phyloP scores from a whole-genome alignment of 2,329 filamentous ascomycete genomes.

The Grosmannia clavigera region DNA sequence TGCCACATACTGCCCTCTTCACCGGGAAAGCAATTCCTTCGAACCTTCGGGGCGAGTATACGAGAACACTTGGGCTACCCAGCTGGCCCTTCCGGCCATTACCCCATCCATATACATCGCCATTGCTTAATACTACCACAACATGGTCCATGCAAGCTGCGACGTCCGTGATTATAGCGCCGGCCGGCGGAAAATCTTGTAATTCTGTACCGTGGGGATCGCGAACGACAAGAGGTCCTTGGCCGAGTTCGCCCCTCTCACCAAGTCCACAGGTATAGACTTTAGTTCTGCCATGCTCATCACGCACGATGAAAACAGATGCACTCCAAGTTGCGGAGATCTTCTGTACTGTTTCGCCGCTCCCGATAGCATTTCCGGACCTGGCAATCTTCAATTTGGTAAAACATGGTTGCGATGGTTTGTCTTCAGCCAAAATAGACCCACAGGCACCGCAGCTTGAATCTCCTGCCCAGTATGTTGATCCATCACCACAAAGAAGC shows the following conservation, averaged over 20 bases:
- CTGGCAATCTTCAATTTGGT: constrained; percentile 26
- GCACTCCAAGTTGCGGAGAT: constrained; percentile 71
- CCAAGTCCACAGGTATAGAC: constrained; percentile 56
- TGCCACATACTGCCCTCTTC: constrained; percentile 59
- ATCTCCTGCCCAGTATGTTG: constrained; percentile 55
- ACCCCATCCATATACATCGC: constrained; percentile 79
- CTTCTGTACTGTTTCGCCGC: constrained; percentile 20
- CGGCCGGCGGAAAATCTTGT: constrained; percentile 49
- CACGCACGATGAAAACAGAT: constrained; percentile 46
- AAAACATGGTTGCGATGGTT: constrained; percentile 14
- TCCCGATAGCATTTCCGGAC: constrained; percentile 19
- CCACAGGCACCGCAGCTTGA: constrained; percentile 43
- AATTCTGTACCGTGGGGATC: constrained; percentile 37
- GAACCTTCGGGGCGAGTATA: constrained; percentile 51
- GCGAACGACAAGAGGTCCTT: constrained; percentile 39
- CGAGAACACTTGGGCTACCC: constrained; percentile 41
- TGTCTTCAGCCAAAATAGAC: constrained; percentile 17
- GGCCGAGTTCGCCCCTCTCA: constrained; percentile 59
- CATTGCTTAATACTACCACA: constrained; percentile 59
- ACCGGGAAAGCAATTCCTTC: constrained; percentile 48
- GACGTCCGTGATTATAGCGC: constrained; percentile 48
- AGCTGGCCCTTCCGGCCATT: constrained; percentile 76
- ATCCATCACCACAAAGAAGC: constrained; percentile 46
- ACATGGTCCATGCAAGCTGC: constrained; percentile 68
- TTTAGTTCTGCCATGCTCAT: constrained; percentile 28